phyloP scores from a whole-genome alignment of 345 rosid genomes.

The Citrus glauca region DNA sequence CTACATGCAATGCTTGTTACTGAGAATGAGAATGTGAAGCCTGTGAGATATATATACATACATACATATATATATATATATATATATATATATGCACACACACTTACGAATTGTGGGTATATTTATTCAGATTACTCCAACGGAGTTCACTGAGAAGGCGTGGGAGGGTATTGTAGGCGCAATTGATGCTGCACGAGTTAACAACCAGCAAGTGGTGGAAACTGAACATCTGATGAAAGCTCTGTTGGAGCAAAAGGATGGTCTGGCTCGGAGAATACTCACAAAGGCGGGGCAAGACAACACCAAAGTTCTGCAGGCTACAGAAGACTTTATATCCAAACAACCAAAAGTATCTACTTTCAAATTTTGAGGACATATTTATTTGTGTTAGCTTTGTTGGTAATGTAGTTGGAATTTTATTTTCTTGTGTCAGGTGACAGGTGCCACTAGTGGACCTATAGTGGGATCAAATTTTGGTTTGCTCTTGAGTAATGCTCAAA shows the following conservation, averaged over 20 bases:
- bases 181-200: constrained; percentile 59
- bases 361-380: neutral
- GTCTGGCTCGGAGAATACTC: constrained; percentile 72
- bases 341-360: constrained; percentile 57
- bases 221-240: constrained; percentile 94
- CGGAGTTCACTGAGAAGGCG: constrained; percentile 84
- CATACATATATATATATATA: too few relatives aligned
- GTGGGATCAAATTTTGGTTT: constrained; percentile 52
- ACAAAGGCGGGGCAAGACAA: constrained; percentile 77
- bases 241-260: constrained; percentile 86
- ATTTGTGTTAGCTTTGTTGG: neutral
- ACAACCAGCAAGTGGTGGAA: constrained; percentile 71
- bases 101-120: neutral
- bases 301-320: constrained; percentile 63
- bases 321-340: constrained; percentile 52
- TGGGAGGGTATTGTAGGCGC: constrained; percentile 80
- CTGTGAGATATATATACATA: neutral
- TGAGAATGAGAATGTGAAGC: too few relatives aligned
- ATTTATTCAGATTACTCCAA: constrained; percentile 41
- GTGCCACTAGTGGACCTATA: constrained; percentile 62
- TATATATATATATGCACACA: too few relatives aligned
- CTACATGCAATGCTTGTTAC: too few relatives aligned
- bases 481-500: constrained; percentile 55
- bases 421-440: constrained; percentile 46
- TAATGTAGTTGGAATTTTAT: neutral